phyloP scores from a whole-genome alignment of 306 rosid genomes.

The Fragaria iinumae region DNA sequence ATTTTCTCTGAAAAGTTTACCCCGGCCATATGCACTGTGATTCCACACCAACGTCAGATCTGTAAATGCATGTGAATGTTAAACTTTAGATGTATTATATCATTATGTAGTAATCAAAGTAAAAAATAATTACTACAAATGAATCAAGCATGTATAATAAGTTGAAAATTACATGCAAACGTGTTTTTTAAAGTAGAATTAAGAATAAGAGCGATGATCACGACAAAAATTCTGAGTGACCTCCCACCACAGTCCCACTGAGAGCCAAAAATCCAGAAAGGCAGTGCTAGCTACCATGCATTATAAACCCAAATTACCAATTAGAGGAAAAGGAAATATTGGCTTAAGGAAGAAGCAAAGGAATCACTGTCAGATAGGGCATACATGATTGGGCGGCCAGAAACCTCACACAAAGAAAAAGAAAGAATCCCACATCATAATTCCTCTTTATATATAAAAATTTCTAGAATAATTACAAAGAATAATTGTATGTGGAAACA shows the following conservation, averaged over 20 bases:
- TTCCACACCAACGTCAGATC: conserved; percentile 4
- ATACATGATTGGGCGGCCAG: conserved; percentile 46
- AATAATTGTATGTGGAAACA: conserved; percentile 57
- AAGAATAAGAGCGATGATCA: not conserved
- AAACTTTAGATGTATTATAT: not conserved
- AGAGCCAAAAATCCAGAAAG: conserved; percentile 10
- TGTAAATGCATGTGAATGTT: not conserved
- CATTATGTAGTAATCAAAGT: not conserved
- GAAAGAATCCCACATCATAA: conserved; percentile 34
- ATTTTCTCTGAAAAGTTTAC: conserved; percentile 8
- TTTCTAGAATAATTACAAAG: conserved; percentile 27
- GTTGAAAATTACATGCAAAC: not conserved
- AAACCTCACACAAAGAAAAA: conserved; percentile 19
- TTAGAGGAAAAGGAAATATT: conserved; percentile 50
- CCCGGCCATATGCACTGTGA: not conserved
- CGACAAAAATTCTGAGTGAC: conserved; percentile 26
- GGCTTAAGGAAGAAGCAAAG: conserved; percentile 85
- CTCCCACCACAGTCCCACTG: conserved; percentile 27
- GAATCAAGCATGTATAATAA: not conserved
- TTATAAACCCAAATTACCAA: conserved; percentile 29
- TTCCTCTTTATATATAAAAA: not conserved
- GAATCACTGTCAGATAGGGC: conserved; percentile 49
- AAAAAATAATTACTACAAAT: not conserved
- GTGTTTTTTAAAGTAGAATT: not conserved
- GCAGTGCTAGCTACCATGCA: conserved; percentile 12